Percentiles rank a stretch among this genome's conserved stretches.
Evolutionary conservation across 441 rosid species (phyloP).

Genomic region (Aleurites moluccanus): DNA sequence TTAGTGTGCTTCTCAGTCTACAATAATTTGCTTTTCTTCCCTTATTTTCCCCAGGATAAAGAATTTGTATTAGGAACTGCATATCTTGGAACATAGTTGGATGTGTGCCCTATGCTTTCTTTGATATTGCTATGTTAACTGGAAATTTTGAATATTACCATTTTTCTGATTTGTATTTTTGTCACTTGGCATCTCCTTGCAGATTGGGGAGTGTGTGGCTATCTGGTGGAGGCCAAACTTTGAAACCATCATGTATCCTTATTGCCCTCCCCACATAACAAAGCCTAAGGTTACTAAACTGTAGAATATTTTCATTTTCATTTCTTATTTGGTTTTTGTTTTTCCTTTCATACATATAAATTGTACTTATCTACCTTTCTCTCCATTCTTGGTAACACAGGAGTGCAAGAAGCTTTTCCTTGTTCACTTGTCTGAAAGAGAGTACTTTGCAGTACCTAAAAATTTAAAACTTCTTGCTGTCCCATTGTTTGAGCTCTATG

Average conservation of each 20-base stretch:
- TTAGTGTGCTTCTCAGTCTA: not conserved
- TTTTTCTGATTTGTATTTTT: conserved; percentile 6
- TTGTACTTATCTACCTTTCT: conserved; percentile 18
- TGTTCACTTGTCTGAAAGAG: conserved; percentile 95
- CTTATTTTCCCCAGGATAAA: not conserved
- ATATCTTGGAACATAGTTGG: conserved; percentile 1
- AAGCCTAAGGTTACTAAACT: conserved; percentile 72
- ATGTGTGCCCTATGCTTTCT: conserved; percentile 8
- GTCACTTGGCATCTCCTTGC: conserved; percentile 23
- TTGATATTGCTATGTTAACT: not conserved
- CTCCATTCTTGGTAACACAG: conserved; percentile 39
- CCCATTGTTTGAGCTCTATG: conserved; percentile 95
- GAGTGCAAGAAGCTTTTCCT: conserved; percentile 96
- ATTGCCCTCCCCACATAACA: conserved; percentile 95
- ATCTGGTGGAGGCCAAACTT: conserved; percentile 99
- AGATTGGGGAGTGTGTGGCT: conserved; percentile 98
- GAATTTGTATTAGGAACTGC: not conserved
- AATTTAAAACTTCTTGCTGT: conserved; percentile 97
- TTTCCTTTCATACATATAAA: not conserved
- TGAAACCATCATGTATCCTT: conserved; percentile 96
- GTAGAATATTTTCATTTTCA: not conserved
- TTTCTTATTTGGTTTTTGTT: conserved; percentile 4
- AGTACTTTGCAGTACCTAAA: conserved; percentile 96
- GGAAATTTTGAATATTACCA: not conserved
- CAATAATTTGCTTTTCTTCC: not conserved